Evolutionary conservation across 345 rosid species (phyloP), one percentile per base, ranked within the genome.

Genomic region (Abelmoschus esculentus): DNA sequence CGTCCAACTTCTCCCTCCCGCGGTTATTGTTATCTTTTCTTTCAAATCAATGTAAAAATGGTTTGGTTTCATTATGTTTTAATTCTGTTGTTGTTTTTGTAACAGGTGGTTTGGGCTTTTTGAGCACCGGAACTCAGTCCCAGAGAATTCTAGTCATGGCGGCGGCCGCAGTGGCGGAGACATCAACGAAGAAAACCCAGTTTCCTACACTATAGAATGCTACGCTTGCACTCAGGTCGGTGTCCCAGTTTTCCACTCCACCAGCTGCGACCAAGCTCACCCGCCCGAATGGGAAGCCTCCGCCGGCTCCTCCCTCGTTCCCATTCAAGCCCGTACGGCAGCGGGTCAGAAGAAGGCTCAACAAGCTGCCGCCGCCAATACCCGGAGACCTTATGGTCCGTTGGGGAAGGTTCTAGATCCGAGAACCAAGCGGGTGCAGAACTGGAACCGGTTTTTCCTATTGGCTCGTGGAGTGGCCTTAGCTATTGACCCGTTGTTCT

Each of bases 181-280:
- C 36, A 32, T 2, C 36, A 32, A 32, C 36, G 36, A 32, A 32
- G 36, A 32, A 32, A 32, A 32, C 36, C 3, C 36, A 32, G 5
- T 32, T 32, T 17, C 57, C 57, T 15, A 17, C 26, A 6, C 22
- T 18, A 7, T 53, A 53, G 57, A 53, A 53, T 53, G 57, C 79
- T 88, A 89, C 67, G 96, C 98, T 0, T 93, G 98, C 80, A 93
- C 98, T 8, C 92, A 91, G 32, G 97, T 83, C 40, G 98, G 98
- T 29, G 95, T 87, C 12, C 98, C 98, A 5, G 90, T 78, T 36
- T 93, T 90, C 69, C 98, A 90, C 82, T 93, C 98, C 63, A 90
- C 96, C 47, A 90, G 97, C 84, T 93, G 98, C 81, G 97, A 90
- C 87, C 80, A 72, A 22, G 93, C 91, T 53, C 82, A 89, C 83